A percentile compares a stretch with the other conserved stretches of the same genome.
Conservation (phyloP, 305 asterid genomes). For the Solanum hybrid region DNA sequence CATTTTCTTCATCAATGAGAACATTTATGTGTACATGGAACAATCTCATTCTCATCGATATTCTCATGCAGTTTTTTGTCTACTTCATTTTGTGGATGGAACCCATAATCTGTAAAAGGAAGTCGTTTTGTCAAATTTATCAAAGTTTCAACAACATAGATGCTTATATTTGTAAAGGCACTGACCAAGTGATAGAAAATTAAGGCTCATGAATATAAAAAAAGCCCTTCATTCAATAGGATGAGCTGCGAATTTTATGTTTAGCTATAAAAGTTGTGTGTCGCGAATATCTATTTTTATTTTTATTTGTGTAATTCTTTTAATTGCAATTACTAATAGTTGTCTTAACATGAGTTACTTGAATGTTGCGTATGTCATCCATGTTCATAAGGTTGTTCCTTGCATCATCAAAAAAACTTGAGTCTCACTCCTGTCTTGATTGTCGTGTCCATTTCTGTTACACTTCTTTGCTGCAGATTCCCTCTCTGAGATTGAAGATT, state of each 20-base stretch:
- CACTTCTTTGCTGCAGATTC: not conserved
- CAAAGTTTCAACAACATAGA: not conserved
- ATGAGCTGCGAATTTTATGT: too few species aligned
- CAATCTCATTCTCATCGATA: not conserved
- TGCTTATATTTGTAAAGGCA: not conserved
- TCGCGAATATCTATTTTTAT: not conserved
- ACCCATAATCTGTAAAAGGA: not conserved
- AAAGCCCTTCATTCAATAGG: too few species aligned
- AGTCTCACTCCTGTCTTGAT: not conserved
- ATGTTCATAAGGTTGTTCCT: too few species aligned
- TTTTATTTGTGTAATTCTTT: not conserved
- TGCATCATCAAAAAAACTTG: too few species aligned
- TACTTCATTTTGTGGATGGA: too few species aligned
- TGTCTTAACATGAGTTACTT: too few species aligned
- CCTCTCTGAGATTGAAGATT: not conserved
- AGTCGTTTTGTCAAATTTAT: not conserved
- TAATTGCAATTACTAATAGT: not conserved
- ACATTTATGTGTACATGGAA: too few species aligned
- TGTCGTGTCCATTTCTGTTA: not conserved
- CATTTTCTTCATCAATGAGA: not conserved
- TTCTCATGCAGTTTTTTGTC: too few species aligned
- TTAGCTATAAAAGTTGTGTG: too few species aligned
- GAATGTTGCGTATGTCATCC: too few species aligned
- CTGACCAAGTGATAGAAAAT: not conserved
- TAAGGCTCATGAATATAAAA: not conserved